Conservation (phyloP, 225 moss, liverwort and hornwort species). For the Bryum argenteum region DNA sequence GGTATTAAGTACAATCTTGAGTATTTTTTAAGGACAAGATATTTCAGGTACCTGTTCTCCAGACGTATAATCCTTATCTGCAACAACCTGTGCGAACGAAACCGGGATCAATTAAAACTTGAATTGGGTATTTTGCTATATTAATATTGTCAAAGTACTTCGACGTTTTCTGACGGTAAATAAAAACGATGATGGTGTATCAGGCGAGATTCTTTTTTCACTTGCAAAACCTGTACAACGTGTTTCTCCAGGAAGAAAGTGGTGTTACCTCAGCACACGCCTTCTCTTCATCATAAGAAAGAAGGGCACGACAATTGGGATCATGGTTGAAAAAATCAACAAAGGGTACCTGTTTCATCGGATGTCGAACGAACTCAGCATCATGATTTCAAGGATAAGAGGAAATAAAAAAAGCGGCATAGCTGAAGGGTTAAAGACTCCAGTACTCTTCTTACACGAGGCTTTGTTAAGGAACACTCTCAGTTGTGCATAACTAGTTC, state of each 20-base stretch:
- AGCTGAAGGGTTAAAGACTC: constrained; percentile 4
- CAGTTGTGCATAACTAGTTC: constrained; percentile 25
- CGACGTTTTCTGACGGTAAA: constrained; percentile 2
- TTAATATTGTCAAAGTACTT: neutral
- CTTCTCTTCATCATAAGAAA: constrained; percentile 84
- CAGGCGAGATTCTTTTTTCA: neutral
- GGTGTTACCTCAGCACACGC: constrained; percentile 77
- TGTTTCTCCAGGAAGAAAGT: constrained; percentile 10
- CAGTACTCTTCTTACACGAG: constrained; percentile 23
- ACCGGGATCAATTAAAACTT: neutral
- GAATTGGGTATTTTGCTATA: no score
- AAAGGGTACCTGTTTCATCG: constrained; percentile 75
- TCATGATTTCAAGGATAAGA: neutral
- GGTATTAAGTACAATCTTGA: neutral
- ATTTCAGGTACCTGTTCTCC: constrained; percentile 70
- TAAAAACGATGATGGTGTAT: neutral
- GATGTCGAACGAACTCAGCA: constrained; percentile 11
- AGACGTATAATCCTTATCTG: constrained; percentile 69
- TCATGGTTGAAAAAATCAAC: constrained; percentile 98
- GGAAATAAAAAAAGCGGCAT: neutral
- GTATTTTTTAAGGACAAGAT: neutral
- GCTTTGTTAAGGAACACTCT: constrained; percentile 29
- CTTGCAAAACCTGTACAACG: neutral
- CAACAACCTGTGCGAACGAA: constrained; percentile 68
- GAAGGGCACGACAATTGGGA: constrained; percentile 77